A percentile compares a stretch with the other conserved stretches of the same genome.
phyloP scores from a whole-genome alignment of 140 eudicot genomes.

The Bidens hawaiensis region DNA sequence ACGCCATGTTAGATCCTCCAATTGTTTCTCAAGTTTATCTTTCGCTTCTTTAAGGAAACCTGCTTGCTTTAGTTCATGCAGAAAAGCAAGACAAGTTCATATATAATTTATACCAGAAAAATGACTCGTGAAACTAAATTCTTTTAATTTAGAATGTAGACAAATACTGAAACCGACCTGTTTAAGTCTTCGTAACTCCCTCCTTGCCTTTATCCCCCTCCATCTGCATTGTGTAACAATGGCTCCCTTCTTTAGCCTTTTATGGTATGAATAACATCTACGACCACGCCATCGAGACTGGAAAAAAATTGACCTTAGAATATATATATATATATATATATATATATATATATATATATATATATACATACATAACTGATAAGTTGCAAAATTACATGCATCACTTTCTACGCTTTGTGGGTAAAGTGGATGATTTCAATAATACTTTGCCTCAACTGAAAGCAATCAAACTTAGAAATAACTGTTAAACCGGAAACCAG shows the following conservation, averaged over 20 bases:
- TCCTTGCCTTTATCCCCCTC: conserved; percentile 81
- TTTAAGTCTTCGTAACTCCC: conserved; percentile 76
- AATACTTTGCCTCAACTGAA: not conserved
- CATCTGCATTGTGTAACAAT: conserved; percentile 76
- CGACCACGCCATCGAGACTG: conserved; percentile 84
- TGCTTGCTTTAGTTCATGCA: conserved; percentile 86
- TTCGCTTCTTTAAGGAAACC: conserved; percentile 96
- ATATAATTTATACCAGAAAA: not conserved
- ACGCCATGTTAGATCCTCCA: conserved; percentile 98
- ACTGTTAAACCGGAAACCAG: no score
- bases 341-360: no score
- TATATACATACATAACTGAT: not conserved
- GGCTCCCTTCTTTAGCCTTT: conserved; percentile 63
- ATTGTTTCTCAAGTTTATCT: conserved; percentile 90
- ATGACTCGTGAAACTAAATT: not conserved
- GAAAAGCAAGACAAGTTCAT: conserved; percentile 19
- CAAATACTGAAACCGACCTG: conserved; percentile 38
- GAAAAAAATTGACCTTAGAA: no score
- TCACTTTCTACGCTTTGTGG: not conserved
- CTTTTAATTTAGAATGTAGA: not conserved
- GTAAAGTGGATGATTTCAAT: not conserved
- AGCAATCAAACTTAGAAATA: no score
- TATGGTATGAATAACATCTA: conserved; percentile 51
- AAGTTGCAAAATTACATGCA: not conserved
- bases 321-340: no score